A percentile compares a stretch with the other conserved stretches of the same genome.
phyloP scores from a whole-genome alignment of 495 filamentous ascomycete species.

The Friedmanniomyces simplex region DNA sequence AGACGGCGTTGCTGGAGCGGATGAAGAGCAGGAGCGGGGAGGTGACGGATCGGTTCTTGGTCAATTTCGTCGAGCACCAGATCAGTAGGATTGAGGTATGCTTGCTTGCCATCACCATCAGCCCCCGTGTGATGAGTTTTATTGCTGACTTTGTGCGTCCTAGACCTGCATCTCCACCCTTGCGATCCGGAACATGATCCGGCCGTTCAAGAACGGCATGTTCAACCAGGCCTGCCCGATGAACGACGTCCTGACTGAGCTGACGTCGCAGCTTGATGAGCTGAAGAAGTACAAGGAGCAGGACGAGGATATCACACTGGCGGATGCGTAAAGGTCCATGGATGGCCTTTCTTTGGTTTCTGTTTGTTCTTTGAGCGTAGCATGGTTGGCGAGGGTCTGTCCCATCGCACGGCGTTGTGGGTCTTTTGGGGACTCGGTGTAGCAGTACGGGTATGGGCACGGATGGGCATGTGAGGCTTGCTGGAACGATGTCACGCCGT shows the following conservation, averaged over 20 bases:
- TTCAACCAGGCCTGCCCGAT: constrained; percentile 33
- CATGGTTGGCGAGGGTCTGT: background rate
- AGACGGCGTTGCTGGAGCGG: constrained; percentile 68
- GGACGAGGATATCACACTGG: constrained; percentile 6
- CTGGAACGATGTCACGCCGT: constrained; percentile 5
- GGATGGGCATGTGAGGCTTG: background rate
- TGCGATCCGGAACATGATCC: constrained; percentile 33
- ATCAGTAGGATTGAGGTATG: constrained; percentile 89
- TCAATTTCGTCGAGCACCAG: constrained; percentile 87
- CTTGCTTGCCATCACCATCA: constrained; percentile 1
- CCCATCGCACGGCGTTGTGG: background rate
- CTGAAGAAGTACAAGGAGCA: constrained; percentile 25
- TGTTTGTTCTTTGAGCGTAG: background rate
- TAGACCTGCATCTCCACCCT: constrained; percentile 35
- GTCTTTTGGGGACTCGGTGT: background rate
- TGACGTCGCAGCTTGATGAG: constrained; percentile 27
- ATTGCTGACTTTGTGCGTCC: background rate
- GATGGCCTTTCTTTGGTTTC: background rate
- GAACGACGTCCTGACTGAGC: constrained; percentile 29
- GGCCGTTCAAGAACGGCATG: constrained; percentile 29
- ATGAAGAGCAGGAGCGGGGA: constrained; percentile 78
- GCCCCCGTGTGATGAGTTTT: too few species aligned
- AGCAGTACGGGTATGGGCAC: background rate
- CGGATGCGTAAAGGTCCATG: background rate
- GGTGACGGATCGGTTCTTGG: constrained; percentile 71